phyloP scores from a whole-genome alignment of 768 basidiomycete genomes.

The Boletus subparvulus region DNA sequence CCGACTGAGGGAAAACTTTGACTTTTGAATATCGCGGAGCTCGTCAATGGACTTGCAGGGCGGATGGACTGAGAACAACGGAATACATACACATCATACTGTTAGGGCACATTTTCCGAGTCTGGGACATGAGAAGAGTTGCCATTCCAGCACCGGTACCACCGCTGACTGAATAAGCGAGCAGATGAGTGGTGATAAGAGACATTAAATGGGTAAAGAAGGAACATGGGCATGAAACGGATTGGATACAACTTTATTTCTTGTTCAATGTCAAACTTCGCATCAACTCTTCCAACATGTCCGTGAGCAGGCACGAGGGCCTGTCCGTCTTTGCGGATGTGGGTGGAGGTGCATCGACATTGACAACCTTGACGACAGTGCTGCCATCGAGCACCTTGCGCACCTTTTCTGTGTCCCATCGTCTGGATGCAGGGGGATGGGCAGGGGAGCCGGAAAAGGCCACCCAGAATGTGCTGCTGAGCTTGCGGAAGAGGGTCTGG shows the following conservation, averaged over 20 bases:
- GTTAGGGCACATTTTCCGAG: no score
- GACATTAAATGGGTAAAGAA: slow-evolving; percentile 15
- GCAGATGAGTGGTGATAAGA: slow-evolving; percentile 19
- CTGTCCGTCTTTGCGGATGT: slow-evolving; percentile 17
- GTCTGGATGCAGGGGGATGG: slow-evolving; percentile 25
- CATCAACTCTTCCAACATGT: slow-evolving; percentile 68
- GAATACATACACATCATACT: no score
- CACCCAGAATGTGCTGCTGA: slow-evolving; percentile 83
- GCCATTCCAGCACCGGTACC: no score
- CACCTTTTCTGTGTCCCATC: slow-evolving; percentile 78
- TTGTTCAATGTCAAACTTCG: slow-evolving; percentile 59
- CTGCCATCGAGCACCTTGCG: slow-evolving; percentile 78
- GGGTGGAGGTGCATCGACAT: slow-evolving; percentile 51
- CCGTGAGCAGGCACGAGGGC: slow-evolving; percentile 29
- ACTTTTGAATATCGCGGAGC: no score
- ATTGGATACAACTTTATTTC: slow-evolving; percentile 34
- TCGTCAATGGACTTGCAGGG: no score
- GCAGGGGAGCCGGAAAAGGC: slow-evolving; percentile 62
- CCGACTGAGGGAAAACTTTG: no score
- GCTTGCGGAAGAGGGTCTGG: slow-evolving; percentile 69
- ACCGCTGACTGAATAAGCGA: no score
- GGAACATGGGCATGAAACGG: background rate
- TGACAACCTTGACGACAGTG: slow-evolving; percentile 76
- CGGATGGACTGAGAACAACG: no score
- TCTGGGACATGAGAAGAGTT: no score